phyloP scores from a whole-genome alignment of 768 basidiomycete species.

The Phlegmacium glaucopus region DNA sequence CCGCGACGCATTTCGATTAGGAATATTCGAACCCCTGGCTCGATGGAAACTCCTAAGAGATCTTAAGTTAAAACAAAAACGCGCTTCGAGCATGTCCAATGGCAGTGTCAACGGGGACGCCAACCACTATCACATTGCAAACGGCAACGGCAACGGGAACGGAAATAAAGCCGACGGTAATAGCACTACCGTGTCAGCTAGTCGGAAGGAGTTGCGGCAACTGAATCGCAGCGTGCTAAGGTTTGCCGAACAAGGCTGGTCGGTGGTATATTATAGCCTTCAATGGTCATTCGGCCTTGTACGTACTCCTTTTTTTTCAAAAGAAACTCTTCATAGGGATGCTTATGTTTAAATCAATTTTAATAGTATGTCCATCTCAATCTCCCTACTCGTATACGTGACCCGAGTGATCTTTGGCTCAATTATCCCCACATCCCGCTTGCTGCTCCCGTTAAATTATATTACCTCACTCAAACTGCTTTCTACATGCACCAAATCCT shows the following conservation, averaged over 20 bases:
- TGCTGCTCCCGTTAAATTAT: constrained; percentile 81
- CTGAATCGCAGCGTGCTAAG: constrained; percentile 73
- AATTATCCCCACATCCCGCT: constrained; percentile 82
- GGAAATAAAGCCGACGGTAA: constrained; percentile 27
- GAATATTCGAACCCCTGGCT: constrained; percentile 78
- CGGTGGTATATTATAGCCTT: constrained; percentile 70
- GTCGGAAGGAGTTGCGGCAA: constrained; percentile 49
- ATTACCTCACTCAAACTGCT: constrained; percentile 81
- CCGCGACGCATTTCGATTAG: constrained; percentile 74
- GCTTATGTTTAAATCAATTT: constrained; percentile 9
- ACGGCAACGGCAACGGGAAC: constrained; percentile 29
- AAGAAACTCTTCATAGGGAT: constrained; percentile 5
- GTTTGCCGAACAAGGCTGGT: constrained; percentile 97
- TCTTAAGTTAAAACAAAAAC: constrained; percentile 30
- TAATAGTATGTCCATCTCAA: constrained; percentile 75
- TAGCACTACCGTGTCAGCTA: constrained; percentile 19
- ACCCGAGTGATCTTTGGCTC: constrained; percentile 68
- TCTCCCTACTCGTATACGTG: constrained; percentile 62
- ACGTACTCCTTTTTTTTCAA: constrained; percentile 34
- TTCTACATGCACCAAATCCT: constrained; percentile 93
- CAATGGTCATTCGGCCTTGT: constrained; percentile 83
- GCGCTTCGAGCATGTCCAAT: constrained; percentile 14
- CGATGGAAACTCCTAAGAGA: constrained; percentile 66
- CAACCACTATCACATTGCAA: constrained; percentile 18
- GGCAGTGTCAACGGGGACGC: constrained; percentile 24